Base-by-base conservation (phyloP, 306 rosid genomes). In the Pterocarpus santalinus region DNA sequence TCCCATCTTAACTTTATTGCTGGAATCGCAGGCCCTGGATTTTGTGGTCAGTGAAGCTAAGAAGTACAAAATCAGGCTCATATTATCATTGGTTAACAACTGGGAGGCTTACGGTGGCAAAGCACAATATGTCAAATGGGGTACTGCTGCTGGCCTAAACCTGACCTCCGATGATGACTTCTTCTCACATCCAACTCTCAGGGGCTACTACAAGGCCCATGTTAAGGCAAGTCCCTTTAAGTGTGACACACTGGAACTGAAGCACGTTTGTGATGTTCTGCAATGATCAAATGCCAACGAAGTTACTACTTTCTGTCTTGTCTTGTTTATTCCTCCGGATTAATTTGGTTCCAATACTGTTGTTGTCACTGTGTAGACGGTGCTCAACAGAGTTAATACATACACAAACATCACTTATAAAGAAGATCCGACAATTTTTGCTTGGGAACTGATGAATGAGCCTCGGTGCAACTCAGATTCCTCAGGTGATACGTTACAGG, bases 21-120 rank as follows among this genome's bases (percentile, higher is more conserved):
- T 77, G 75, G 86, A 38, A 60, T 14, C 75, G 41, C 84, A 94
- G 97, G 99, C 89, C 52, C 84, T 95, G 80, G 99, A 95, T 83
- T 95, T 95, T 87, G 98, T 93, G 82, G 85, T 93, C 3, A 93
- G 90, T 76, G 98, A 95, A 82, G 99, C 98, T 43, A 89, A 72
- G 86, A 95, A 93, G 80, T 90, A 83, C 87, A 89, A 89, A 79
- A 95, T 95, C 69, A 91, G 97, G 81, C 90, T 95, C 82, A 88
- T 95, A 76, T 80, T 95, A 55, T 91, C 99, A 71, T 58, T 95
- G 61, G 67, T 82, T 22, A 93, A 95, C 94, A 95, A 95, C 88
- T 95, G 99, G 99, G 99, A 91, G 73, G 91, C 97, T 55, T 95
- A 87, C 73, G 99, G 99, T 56, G 99, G 99, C 78, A 95, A 95